Evolutionary conservation across 345 rosid genomes (phyloP), one percentile per base, ranked within the genome.

Genomic region (Streptanthus diversifolius): DNA sequence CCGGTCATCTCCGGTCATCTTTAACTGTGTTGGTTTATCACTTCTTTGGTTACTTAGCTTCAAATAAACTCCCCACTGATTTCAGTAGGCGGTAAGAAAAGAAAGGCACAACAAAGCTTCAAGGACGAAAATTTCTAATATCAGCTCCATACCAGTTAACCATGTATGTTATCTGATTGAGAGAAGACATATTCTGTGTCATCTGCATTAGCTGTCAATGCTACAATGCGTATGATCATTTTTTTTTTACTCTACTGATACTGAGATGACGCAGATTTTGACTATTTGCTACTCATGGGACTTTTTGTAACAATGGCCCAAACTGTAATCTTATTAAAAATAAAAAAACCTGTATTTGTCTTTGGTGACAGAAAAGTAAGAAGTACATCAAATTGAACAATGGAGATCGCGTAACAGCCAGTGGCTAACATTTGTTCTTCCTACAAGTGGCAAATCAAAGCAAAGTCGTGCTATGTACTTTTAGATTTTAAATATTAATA

Each of bases 341-440:
- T 0, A n/a, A 8, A 29, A 35, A 37, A 37, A 37, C 1, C 17
- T 64, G 62, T 48, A 48, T 27, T 70, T 55, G 18, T 77, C 21
- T 73, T 49, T 80, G 71, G 52, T 83, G 59, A 72, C 96, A 91
- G 99, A 95, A 90, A 80, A 55, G 96, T 85, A 95, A 95, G 82
- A 95, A 91, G 81, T 91, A 86, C 76, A 55, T 95, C 85, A 95
- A 95, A 82, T 79, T 91, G 82, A 95, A 95, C 80, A 90, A 91
- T 71, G 96, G 98, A 68, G 99, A 95, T 44, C 91, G 90, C 25
- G 97, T 91, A 71, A 88, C 99, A 33, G 99, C 99, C 49, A 95
- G 97, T 75, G 99, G 98, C 73, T 91, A 95, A 8, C 45, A 8
- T 14, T 5, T n/a, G 33, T 19, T 5, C 5, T 18, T 36, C 40